Evolutionary conservation across 2,329 filamentous ascomycete species (phyloP).

Genomic region (Davidsoniella australis): DNA sequence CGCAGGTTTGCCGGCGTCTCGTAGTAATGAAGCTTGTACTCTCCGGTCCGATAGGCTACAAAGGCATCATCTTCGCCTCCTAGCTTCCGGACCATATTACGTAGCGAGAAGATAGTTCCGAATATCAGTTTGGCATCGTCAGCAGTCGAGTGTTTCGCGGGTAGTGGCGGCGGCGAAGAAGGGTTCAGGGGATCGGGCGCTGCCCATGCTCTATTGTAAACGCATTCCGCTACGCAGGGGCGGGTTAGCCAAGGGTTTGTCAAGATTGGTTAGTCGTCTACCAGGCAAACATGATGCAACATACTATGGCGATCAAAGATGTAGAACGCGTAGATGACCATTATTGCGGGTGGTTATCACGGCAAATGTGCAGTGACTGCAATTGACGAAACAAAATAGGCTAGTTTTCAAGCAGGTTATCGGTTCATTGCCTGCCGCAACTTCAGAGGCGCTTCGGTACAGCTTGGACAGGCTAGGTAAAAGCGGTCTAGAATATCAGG

Average conservation of each 20-base stretch:
- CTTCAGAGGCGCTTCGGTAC: too few species aligned
- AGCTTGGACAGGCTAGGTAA: too few species aligned
- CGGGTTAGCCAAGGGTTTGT: background rate
- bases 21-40: conserved; percentile 98
- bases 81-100: conserved; percentile 92
- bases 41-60: conserved; percentile 77
- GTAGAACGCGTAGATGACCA: conserved; percentile 96
- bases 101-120: conserved; percentile 85
- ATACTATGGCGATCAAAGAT: conserved; percentile 97
- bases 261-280: conserved; percentile 6
- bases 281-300: conserved; percentile 17
- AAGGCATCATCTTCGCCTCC: conserved; percentile 91
- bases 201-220: conserved; percentile 82
- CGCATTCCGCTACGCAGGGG: conserved; percentile 62
- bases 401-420: background rate
- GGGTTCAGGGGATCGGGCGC: conserved; percentile 24
- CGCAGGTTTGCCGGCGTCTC: conserved; percentile 92
- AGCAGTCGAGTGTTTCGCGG: conserved; percentile 20
- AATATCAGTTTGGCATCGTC: conserved; percentile 97
- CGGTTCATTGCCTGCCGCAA: too few species aligned
- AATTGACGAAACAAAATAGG: background rate
- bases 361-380: background rate
- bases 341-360: conserved; percentile 22
- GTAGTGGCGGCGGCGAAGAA: conserved; percentile 15
- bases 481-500: too few species aligned